These are phyloP conservation scores for Gloeostereum incarnatum DNA, from an alignment of 768 basidiomycete species.

Conservation along the genomic window DNA sequence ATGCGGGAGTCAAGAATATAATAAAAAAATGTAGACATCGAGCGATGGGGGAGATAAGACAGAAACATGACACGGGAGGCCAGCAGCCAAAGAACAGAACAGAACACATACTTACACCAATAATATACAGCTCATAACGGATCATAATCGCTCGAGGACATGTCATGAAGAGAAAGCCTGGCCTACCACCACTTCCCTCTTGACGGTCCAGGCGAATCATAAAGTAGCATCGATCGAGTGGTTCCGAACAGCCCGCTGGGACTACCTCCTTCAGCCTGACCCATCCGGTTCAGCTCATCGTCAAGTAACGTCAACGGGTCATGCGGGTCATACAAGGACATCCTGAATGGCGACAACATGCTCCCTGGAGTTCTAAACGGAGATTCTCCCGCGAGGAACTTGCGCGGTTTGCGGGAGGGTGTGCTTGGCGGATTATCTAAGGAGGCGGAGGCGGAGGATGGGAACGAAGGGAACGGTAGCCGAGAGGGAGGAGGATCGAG, in stretches of 20 bases:
- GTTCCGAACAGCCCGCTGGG: not conserved
- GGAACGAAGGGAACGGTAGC: constrained; percentile 37
- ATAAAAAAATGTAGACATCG: no score
- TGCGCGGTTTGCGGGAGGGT: constrained; percentile 17
- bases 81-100: no score
- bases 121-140: no score
- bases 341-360: constrained; percentile 31
- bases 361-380: constrained; percentile 28
- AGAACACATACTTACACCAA: no score
- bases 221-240: not conserved
- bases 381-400: constrained; percentile 21
- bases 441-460: constrained; percentile 14
- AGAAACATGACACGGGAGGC: no score
- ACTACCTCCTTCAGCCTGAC: constrained; percentile 7
- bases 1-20: no score
- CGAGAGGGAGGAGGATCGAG: constrained; percentile 49
- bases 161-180: no score
- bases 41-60: no score
- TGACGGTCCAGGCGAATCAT: no score
- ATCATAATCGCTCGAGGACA: no score
- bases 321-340: constrained; percentile 58
- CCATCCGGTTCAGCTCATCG: constrained; percentile 58
- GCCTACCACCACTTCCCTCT: no score
- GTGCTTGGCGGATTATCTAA: constrained; percentile 34
- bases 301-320: constrained; percentile 61